Evolutionary conservation across 176 grass and related monocot genomes (phyloP), one percentile per base, ranked within the genome.

Genomic region (barley (Hordeum vulgare)): DNA sequence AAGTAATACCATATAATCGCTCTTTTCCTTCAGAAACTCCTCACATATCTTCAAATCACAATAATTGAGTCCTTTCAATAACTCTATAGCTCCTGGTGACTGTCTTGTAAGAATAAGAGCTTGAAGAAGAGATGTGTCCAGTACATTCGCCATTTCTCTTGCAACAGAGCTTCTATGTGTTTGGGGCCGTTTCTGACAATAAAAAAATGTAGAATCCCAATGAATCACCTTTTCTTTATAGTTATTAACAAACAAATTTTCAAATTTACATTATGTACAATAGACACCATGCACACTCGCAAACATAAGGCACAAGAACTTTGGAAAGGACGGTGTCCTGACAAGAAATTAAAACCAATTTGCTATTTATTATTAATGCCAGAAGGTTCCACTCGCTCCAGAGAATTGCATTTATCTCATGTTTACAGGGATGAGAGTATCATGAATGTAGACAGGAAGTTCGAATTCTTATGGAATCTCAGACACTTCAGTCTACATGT

Each of bases 91-190:
- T 54, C 77, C 83, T 61, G 89, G 85, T 70, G 84, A 81, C 85
- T 99, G 96, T 71, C 86, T 83, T 56, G 93, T 89, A 76, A 99
- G 93, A 92, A 99, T 65, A 78, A 99, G 91, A 70, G 92, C 91
- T 87, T 99, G 93, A 86, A 99, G 93, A 84, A 99, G 91, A 86
- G 93, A 85, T 71, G 93, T 94, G 56, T 99, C 96, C 60, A 99
- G 75, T 89, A 99, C 85, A 83, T 89, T 89, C 40, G 96, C 91
- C 86, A 90, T 92, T 86, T 99, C 96, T 91, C 93, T 94, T 54
- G 96, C 96, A 82, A 99, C 86, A 20, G 91, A 99, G 81, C 91
- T 90, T 78, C 90, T 90, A 80, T 93, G 82, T 5, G 85, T 85
- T 75, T 90, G 87, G 66, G 86, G 71, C 60, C 87, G 87, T 71